phyloP scores from a whole-genome alignment of 495 filamentous ascomycete species.

The Penicillium mononematosum region DNA sequence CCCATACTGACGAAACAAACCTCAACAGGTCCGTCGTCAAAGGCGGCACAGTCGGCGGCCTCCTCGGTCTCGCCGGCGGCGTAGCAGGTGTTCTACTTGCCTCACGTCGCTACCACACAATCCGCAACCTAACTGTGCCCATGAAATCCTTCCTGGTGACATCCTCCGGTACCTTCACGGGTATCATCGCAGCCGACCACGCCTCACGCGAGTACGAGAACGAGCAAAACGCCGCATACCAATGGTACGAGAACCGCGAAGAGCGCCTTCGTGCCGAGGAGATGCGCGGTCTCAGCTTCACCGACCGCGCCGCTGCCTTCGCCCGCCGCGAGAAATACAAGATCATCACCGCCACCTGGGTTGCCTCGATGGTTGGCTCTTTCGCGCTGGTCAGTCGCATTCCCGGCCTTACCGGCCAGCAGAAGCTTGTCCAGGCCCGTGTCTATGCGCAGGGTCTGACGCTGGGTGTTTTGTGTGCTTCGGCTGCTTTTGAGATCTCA shows the following conservation, averaged over 20 bases:
- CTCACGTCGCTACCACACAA: slow-evolving; percentile 62
- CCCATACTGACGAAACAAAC: slow-evolving; percentile 22
- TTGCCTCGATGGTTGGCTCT: slow-evolving; percentile 74
- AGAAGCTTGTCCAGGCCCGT: slow-evolving; percentile 97
- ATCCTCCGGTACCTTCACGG: slow-evolving; percentile 75
- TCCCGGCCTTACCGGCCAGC: slow-evolving; percentile 67
- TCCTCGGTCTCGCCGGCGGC: slow-evolving; percentile 63
- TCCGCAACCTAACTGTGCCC: slow-evolving; percentile 78
- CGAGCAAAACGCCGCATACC: slow-evolving; percentile 60
- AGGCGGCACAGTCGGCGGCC: slow-evolving; percentile 71
- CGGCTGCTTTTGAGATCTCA: slow-evolving; percentile 83
- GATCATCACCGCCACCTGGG: slow-evolving; percentile 83
- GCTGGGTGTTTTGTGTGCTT: slow-evolving; percentile 80
- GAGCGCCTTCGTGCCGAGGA: slow-evolving; percentile 51
- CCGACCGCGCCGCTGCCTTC: slow-evolving; percentile 56
- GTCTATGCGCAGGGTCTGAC: slow-evolving; percentile 98
- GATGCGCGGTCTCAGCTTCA: slow-evolving; percentile 49
- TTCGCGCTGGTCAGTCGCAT: slow-evolving; percentile 77
- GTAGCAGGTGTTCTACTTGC: slow-evolving; percentile 61
- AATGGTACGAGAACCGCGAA: slow-evolving; percentile 64
- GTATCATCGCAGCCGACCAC: slow-evolving; percentile 83
- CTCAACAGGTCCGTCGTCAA: slow-evolving; percentile 62
- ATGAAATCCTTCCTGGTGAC: slow-evolving; percentile 90
- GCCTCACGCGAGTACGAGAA: slow-evolving; percentile 71
- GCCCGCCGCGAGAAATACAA: slow-evolving; percentile 81